Conservation (phyloP, 2,329 filamentous ascomycete genomes). For the Plectosphaerella sp. region DNA sequence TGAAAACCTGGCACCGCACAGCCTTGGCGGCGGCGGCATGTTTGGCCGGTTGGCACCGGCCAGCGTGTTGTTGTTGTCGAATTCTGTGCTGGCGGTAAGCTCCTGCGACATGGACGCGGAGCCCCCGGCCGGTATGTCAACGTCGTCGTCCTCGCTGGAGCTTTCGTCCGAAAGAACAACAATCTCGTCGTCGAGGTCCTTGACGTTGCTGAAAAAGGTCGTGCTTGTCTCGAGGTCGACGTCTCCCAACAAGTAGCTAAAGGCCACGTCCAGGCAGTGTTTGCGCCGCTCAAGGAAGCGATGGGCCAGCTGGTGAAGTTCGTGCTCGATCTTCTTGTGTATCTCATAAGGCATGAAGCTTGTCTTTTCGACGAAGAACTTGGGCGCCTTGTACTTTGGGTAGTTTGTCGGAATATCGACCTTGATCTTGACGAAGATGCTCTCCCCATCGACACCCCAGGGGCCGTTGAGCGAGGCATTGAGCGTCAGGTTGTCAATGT, state of each 20-base stretch:
- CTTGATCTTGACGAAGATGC: constrained; percentile 58
- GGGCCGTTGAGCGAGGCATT: constrained; percentile 61
- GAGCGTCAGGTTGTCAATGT: constrained; percentile 56
- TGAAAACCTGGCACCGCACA: constrained; percentile 58
- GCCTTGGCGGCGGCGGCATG: constrained; percentile 52
- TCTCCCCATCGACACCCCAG: constrained; percentile 53
- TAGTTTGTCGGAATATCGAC: constrained; percentile 57
- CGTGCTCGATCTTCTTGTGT: constrained; percentile 46
- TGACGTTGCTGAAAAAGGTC: constrained; percentile 58
- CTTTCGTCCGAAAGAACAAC: constrained; percentile 66
- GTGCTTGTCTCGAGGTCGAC: constrained; percentile 57
- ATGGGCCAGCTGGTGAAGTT: constrained; percentile 51
- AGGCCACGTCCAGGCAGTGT: constrained; percentile 58
- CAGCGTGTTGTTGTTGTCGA: constrained; percentile 48
- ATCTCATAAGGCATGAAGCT: constrained; percentile 56
- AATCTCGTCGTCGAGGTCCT: constrained; percentile 55
- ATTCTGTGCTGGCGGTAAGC: constrained; percentile 48
- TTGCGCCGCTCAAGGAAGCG: constrained; percentile 53
- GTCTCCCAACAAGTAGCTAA: constrained; percentile 61
- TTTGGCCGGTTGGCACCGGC: constrained; percentile 45
- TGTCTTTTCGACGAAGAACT: constrained; percentile 57
- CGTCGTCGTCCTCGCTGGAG: constrained; percentile 78
- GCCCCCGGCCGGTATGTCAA: constrained; percentile 45
- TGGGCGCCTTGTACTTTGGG: constrained; percentile 52
- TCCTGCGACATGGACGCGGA: constrained; percentile 60